Percentiles rank a stretch among this genome's conserved stretches.
Conservation (phyloP, 192 early-diverging fungal species). For the Cetraspora pellucida region DNA sequence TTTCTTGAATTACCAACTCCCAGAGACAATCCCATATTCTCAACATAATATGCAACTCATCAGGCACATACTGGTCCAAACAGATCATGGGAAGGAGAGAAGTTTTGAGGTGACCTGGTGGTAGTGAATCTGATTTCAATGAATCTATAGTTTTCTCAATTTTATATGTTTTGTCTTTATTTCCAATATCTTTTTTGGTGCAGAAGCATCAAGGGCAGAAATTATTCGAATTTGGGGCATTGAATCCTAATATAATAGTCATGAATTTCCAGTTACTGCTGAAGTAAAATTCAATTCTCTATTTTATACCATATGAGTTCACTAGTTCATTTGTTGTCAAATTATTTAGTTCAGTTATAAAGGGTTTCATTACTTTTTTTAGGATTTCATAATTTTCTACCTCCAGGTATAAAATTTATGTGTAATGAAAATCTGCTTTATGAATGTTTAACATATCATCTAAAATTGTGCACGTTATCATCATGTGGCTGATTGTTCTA, state of each 20-base stretch:
- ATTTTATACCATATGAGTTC: no score
- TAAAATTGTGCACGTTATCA: neutral
- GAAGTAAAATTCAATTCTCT: no score
- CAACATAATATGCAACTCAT: neutral
- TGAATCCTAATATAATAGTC: no score
- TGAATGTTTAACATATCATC: neutral
- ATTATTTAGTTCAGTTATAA: neutral
- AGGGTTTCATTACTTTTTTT: neutral
- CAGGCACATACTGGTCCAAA: neutral
- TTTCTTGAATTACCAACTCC: constrained; percentile 5
- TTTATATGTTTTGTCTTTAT: no score
- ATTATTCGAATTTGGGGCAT: no score
- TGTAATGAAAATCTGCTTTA: neutral
- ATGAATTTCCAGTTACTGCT: no score
- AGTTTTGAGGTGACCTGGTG: neutral
- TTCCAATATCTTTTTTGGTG: no score
- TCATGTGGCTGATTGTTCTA: neutral
- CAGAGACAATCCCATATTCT: neutral
- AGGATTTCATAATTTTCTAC: neutral
- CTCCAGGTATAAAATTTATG: neutral
- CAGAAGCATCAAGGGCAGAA: no score
- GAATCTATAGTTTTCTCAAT: no score
- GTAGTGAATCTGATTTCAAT: no score
- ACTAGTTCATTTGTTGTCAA: neutral
- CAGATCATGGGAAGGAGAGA: neutral